Evolutionary conservation across 1,139 yeast species (phyloP).

Genomic region (Taphrina flavorubra): DNA sequence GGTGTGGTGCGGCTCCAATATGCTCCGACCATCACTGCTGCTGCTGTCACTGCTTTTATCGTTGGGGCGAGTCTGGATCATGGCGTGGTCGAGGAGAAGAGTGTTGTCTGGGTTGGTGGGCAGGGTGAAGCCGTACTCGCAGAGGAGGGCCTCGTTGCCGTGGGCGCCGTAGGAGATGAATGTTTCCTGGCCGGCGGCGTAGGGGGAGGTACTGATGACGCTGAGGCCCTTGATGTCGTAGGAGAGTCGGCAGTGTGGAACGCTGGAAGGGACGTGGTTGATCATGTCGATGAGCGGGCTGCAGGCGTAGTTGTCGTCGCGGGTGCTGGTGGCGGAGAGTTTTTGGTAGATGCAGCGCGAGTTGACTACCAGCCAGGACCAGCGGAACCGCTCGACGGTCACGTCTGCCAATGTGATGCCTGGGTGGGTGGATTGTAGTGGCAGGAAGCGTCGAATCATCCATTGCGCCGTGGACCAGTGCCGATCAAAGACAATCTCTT

Average conservation of each 20-base stretch:
- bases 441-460: slow-evolving; percentile 4
- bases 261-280: slow-evolving; percentile 37
- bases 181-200: slow-evolving; percentile 32
- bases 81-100: slow-evolving; percentile 20
- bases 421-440: neutral
- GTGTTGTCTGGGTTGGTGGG: slow-evolving; percentile 21
- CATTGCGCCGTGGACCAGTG: slow-evolving; percentile 20
- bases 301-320: slow-evolving; percentile 40
- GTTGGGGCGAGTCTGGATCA: neutral
- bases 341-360: slow-evolving; percentile 41
- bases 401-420: neutral
- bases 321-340: slow-evolving; percentile 16
- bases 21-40: too few species aligned
- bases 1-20: slow-evolving; percentile 10
- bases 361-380: slow-evolving; percentile 43
- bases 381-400: slow-evolving; percentile 12
- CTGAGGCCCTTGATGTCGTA: slow-evolving; percentile 31
- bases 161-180: slow-evolving; percentile 41
- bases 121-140: slow-evolving; percentile 42
- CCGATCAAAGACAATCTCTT: slow-evolving; percentile 6
- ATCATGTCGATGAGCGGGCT: slow-evolving; percentile 42
- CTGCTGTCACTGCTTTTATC: too few species aligned
- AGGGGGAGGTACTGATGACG: slow-evolving; percentile 26
- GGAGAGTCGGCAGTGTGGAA: slow-evolving; percentile 19
- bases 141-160: slow-evolving; percentile 34